phyloP scores from a whole-genome alignment of 192 early-diverging fungal species.

The Coemansia sp. region DNA sequence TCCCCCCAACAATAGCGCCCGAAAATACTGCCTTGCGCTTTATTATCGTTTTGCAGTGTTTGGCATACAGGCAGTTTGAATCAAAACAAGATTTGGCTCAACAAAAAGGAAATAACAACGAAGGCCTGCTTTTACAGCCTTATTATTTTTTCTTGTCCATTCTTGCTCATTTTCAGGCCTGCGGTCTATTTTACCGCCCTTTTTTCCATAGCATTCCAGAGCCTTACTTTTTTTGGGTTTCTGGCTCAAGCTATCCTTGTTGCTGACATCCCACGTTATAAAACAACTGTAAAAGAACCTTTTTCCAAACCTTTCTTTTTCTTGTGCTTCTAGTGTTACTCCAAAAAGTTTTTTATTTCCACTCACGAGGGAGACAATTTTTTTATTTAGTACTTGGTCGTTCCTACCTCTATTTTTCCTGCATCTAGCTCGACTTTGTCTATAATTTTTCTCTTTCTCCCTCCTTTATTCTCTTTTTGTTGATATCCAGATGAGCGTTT shows the following conservation, averaged over 20 bases:
- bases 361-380: not conserved
- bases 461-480: not conserved
- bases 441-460: not conserved
- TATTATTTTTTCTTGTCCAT: not conserved
- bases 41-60: no score
- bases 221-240: not conserved
- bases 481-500: not conserved
- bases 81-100: slow-evolving; percentile 2
- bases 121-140: not conserved
- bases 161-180: slow-evolving; percentile 2
- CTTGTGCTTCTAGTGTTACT: not conserved
- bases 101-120: not conserved
- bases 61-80: not conserved
- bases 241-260: no score
- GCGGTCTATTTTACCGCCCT: not conserved
- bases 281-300: not conserved
- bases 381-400: not conserved
- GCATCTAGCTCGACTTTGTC: not conserved
- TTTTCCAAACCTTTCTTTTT: not conserved
- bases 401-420: not conserved
- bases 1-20: not conserved
- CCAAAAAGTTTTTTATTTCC: not conserved
- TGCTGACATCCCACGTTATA: no score
- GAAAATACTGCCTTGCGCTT: not conserved
- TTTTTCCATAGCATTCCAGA: not conserved